Conservation (phyloP, 345 rosid species). For the Euphorbia peplus region DNA sequence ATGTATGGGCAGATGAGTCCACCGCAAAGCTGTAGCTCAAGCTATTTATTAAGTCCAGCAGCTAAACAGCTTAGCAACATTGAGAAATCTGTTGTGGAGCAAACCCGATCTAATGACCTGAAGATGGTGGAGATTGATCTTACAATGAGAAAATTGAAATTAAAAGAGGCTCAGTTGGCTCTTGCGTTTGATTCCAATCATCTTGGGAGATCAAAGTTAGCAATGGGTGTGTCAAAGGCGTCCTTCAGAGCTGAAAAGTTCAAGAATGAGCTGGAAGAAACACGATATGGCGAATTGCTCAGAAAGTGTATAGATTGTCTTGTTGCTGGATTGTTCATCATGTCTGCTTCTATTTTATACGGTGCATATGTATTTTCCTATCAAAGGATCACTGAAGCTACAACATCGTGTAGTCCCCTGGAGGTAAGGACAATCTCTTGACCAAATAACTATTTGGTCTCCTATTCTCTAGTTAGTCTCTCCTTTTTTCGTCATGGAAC, state of each 20-base stretch:
- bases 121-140: conserved; percentile 57
- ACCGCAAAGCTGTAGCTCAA: conserved; percentile 28
- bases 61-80: conserved; percentile 29
- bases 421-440: conserved; percentile 33
- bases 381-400: conserved; percentile 63
- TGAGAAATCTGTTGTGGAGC: conserved; percentile 58
- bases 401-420: conserved; percentile 51
- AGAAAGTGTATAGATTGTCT: conserved; percentile 69
- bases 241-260: conserved; percentile 71
- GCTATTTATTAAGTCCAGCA: conserved; percentile 22
- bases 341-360: conserved; percentile 50
- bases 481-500: no score
- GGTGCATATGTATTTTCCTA: conserved; percentile 66
- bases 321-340: conserved; percentile 62
- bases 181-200: conserved; percentile 51
- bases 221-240: conserved; percentile 58
- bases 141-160: conserved; percentile 41
- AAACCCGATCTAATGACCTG: conserved; percentile 71
- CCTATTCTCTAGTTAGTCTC: neutral
- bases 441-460: neutral
- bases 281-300: conserved; percentile 61
- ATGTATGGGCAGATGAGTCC: conserved; percentile 35
- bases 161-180: conserved; percentile 53
- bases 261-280: conserved; percentile 66
- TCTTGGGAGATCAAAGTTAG: conserved; percentile 62